Percentiles rank a stretch among this genome's conserved stretches.
Conservation (phyloP, 2,329 filamentous ascomycete genomes). For the Penicillium griseofulvum region DNA sequence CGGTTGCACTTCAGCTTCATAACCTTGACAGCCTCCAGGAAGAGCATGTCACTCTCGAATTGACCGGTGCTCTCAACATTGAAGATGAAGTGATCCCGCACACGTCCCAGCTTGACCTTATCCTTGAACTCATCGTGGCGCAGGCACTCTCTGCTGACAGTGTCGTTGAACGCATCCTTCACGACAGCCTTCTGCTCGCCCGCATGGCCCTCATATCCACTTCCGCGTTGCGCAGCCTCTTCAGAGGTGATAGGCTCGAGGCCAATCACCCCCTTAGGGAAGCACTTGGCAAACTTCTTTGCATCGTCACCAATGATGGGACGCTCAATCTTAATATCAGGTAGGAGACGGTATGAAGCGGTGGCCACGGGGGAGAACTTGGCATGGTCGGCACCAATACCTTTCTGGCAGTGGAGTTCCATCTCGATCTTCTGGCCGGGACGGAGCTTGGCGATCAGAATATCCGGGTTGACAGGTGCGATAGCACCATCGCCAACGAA, state of each 20-base stretch:
- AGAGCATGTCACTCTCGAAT: constrained; percentile 89
- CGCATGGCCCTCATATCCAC: constrained; percentile 69
- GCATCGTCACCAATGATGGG: constrained; percentile 87
- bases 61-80: constrained; percentile 92
- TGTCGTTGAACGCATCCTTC: constrained; percentile 84
- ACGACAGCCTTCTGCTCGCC: constrained; percentile 89
- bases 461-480: constrained; percentile 80
- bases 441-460: constrained; percentile 88
- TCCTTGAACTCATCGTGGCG: constrained; percentile 89
- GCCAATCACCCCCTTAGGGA: constrained; percentile 81
- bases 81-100: constrained; percentile 97
- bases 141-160: constrained; percentile 87
- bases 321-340: constrained; percentile 75
- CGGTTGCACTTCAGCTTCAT: constrained; percentile 75
- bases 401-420: constrained; percentile 91
- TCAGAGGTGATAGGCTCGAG: constrained; percentile 68
- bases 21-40: constrained; percentile 81
- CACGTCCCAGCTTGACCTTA: constrained; percentile 88
- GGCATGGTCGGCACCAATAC: constrained; percentile 87
- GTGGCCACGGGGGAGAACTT: constrained; percentile 97
- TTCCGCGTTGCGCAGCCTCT: constrained; percentile 60
- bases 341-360: constrained; percentile 86
- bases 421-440: constrained; percentile 85
- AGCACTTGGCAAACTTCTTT: constrained; percentile 84
- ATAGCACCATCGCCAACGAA: constrained; percentile 69